These are phyloP conservation scores for Phytopythium ostracodes DNA, from an alignment of 352 stramenopile genomes.

Conservation along the genomic window DNA sequence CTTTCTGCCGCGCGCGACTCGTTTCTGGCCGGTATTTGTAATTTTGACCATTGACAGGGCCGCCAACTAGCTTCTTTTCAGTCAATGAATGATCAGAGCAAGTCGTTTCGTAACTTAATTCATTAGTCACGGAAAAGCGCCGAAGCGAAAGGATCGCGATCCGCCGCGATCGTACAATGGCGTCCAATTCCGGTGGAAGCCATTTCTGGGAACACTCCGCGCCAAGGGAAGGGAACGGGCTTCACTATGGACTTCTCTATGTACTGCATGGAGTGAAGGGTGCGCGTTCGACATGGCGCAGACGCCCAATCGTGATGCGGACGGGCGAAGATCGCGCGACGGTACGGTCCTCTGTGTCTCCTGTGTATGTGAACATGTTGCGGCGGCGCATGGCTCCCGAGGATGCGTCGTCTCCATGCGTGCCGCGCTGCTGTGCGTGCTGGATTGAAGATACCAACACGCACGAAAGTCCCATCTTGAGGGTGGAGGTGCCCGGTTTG, in stretches of 20 bases:
- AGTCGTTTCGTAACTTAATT: too few relatives aligned
- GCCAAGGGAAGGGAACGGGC: background rate
- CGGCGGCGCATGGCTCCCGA: too few relatives aligned
- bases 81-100: slow-evolving; percentile 8
- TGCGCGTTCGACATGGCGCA: slow-evolving; percentile 2
- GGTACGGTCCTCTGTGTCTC: too few relatives aligned
- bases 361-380: background rate
- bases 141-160: background rate
- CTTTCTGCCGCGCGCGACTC: slow-evolving; percentile 4
- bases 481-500: background rate
- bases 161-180: slow-evolving; percentile 21
- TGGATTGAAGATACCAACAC: background rate
- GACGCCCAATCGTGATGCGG: slow-evolving; percentile 1
- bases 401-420: background rate
- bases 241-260: too few relatives aligned
- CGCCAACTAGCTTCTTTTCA: background rate
- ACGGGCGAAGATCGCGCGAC: background rate
- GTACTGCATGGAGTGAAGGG: background rate
- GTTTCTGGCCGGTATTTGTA: background rate
- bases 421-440: too few relatives aligned
- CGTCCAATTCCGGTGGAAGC: slow-evolving; percentile 4
- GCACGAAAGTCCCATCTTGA: background rate
- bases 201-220: slow-evolving; percentile 8
- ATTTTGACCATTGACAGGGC: slow-evolving; percentile 5
- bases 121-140: background rate